Conservation (phyloP, 257 asterid species). For the Solanum chaucha region DNA sequence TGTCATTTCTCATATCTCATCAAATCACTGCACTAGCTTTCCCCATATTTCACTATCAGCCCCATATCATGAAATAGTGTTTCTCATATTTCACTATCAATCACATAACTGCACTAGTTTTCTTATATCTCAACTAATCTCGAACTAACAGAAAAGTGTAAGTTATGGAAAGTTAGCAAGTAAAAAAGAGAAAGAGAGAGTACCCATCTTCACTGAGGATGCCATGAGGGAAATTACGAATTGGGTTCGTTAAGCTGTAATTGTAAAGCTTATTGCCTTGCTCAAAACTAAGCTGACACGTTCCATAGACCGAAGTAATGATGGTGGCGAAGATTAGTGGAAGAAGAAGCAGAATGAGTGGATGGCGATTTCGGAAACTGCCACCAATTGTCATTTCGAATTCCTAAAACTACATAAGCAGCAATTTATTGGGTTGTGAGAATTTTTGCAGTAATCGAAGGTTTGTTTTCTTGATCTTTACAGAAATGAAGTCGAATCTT, state of each 20-base stretch:
- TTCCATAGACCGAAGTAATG: constrained; percentile 34
- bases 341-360: neutral
- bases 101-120: neutral
- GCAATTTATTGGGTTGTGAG: neutral
- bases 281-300: constrained; percentile 60
- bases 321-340: constrained; percentile 18
- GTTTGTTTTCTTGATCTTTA: neutral
- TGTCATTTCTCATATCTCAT: neutral
- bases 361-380: constrained; percentile 10
- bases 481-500: neutral
- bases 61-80: neutral
- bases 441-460: neutral
- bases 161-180: neutral
- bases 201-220: constrained; percentile 98
- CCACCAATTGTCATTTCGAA: constrained; percentile 28
- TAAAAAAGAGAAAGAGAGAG: neutral
- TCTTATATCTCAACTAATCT: neutral
- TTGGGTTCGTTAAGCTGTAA: constrained; percentile 57
- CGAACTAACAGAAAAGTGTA: neutral
- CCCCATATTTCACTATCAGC: neutral
- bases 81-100: neutral
- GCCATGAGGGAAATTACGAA: constrained; percentile 66
- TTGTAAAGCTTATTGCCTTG: constrained; percentile 50
- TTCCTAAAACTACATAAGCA: constrained; percentile 15
- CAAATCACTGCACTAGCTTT: neutral